A percentile compares a stretch with the other conserved stretches of the same genome.
phyloP scores from a whole-genome alignment of 2,329 filamentous ascomycete species.

The Scedosporium boydii region DNA sequence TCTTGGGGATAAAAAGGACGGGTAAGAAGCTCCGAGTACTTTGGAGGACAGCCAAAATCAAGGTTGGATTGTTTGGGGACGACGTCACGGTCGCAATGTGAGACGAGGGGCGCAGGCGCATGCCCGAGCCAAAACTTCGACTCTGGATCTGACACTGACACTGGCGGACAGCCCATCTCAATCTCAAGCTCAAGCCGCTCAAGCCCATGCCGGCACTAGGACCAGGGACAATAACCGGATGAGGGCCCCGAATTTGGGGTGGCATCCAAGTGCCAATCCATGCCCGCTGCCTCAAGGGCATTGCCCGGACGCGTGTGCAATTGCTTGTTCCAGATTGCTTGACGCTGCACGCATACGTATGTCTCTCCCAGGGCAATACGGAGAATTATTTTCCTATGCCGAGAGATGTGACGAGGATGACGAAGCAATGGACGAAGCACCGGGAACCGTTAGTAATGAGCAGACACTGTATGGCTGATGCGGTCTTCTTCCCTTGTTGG shows the following conservation, averaged over 20 bases:
- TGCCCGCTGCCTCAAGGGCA: slow-evolving; percentile 1
- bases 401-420: neutral
- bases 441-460: neutral
- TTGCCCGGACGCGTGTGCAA: slow-evolving; percentile 4
- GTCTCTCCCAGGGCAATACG: neutral
- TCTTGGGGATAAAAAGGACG: slow-evolving; percentile 6
- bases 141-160: neutral
- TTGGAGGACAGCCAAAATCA: neutral
- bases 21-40: neutral
- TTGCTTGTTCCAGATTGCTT: neutral
- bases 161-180: neutral
- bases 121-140: neutral
- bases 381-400: slow-evolving; percentile 1
- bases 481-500: neutral
- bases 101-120: neutral
- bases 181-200: neutral
- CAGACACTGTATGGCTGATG: neutral
- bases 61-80: neutral
- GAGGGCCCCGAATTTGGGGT: slow-evolving; percentile 1
- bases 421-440: too few relatives aligned
- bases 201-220: neutral
- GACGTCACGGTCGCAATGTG: slow-evolving; percentile 6
- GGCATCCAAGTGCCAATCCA: slow-evolving; percentile 1
- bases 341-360: neutral
- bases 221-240: neutral